Conservation (phyloP, 2,329 filamentous ascomycete species). For the Leptographium radiaticola region DNA sequence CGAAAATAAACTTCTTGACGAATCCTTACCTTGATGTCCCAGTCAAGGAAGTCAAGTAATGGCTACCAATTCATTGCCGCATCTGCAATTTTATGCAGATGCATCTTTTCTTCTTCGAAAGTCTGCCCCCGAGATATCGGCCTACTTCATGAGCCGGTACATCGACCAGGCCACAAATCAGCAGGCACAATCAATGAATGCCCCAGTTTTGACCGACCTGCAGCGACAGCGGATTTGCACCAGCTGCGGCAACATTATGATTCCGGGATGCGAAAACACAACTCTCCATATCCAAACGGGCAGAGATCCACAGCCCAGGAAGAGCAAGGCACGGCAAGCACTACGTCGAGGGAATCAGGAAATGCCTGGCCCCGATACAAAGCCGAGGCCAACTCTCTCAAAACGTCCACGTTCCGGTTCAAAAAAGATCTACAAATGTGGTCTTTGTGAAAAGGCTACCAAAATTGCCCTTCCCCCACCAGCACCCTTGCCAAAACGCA, state of each 20-base stretch:
- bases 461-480: constrained; percentile 26
- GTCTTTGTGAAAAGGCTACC: constrained; percentile 30
- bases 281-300: constrained; percentile 23
- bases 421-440: constrained; percentile 31
- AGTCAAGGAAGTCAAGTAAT: background rate
- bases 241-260: constrained; percentile 48
- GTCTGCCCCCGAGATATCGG: constrained; percentile 42
- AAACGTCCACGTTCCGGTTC: constrained; percentile 11
- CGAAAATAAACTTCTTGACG: background rate
- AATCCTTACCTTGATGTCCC: background rate
- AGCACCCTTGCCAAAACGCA: constrained; percentile 12
- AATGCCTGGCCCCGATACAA: background rate
- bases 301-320: constrained; percentile 16
- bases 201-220: constrained; percentile 29
- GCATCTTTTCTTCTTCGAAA: constrained; percentile 43
- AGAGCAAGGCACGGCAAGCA: constrained; percentile 5
- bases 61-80: constrained; percentile 7
- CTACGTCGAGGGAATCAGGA: background rate
- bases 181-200: constrained; percentile 6
- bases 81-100: constrained; percentile 38
- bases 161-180: constrained; percentile 35
- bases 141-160: constrained; percentile 43
- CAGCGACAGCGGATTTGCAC: constrained; percentile 43
- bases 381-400: background rate
- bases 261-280: constrained; percentile 32